phyloP scores from a whole-genome alignment of 345 rosid species.

The Boechera divaricarpa region DNA sequence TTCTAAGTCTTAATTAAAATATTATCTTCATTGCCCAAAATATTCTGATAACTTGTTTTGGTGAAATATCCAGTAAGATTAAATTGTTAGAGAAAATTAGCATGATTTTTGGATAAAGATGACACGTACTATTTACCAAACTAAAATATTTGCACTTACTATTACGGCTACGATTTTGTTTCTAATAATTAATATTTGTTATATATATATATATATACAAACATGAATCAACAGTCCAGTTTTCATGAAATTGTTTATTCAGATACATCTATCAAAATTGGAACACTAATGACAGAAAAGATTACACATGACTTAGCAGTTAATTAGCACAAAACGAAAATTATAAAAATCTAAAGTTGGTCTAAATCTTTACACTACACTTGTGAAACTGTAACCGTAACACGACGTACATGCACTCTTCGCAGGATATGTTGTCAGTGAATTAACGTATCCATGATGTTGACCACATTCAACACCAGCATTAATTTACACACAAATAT shows the following conservation, averaged over 20 bases:
- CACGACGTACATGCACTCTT: slow-evolving; percentile 18
- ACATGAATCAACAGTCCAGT: too few relatives aligned
- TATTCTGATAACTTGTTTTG: not conserved
- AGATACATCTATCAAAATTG: not conserved
- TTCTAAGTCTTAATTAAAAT: not conserved
- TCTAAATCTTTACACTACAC: not conserved
- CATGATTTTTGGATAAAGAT: slow-evolving; percentile 17
- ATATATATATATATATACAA: too few relatives aligned
- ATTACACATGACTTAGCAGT: slow-evolving; percentile 9
- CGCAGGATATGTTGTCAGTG: not conserved
- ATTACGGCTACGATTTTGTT: not conserved
- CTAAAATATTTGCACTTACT: not conserved
- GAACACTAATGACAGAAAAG: not conserved
- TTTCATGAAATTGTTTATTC: too few relatives aligned
- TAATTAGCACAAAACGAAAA: not conserved
- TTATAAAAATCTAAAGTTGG: not conserved
- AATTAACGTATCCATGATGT: slow-evolving; percentile 30
- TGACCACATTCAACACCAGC: slow-evolving; percentile 34
- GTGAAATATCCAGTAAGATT: not conserved
- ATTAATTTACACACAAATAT: not conserved
- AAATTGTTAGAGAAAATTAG: not conserved
- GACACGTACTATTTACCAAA: slow-evolving; percentile 15
- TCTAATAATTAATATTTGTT: not conserved
- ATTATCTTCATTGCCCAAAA: not conserved
- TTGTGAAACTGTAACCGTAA: slow-evolving; percentile 9